These are phyloP conservation scores for Cladophialophora psammophila DNA, from an alignment of 2,329 filamentous ascomycete genomes.

Conservation along the genomic window DNA sequence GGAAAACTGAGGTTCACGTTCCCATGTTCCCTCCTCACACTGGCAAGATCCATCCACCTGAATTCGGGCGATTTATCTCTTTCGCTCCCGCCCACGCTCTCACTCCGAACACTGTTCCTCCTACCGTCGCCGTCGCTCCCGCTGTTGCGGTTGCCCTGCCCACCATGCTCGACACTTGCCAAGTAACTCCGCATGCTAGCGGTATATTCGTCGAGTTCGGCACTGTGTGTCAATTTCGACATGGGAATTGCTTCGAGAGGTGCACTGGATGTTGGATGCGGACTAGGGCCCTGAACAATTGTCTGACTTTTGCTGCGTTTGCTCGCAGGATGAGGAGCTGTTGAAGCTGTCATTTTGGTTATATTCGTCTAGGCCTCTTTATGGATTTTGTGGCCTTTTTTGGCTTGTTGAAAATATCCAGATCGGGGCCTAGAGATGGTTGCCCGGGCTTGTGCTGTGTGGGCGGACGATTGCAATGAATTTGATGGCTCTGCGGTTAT, in stretches of 20 bases:
- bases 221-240: conserved; percentile 31
- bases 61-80: conserved; percentile 38
- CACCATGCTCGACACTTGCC: conserved; percentile 27
- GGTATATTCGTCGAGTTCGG: conserved; percentile 39
- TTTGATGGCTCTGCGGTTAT: background rate
- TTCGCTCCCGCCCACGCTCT: conserved; percentile 10
- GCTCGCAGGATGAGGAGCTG: conserved; percentile 14
- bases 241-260: conserved; percentile 25
- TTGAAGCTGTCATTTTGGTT: conserved; percentile 23
- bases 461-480: background rate
- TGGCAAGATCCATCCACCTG: conserved; percentile 39
- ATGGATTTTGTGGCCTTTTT: background rate
- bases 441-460: background rate
- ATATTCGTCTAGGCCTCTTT: background rate
- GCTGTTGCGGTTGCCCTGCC: conserved; percentile 23
- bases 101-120: conserved; percentile 15
- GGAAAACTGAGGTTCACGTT: conserved; percentile 14
- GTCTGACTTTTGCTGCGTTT: conserved; percentile 24
- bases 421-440: background rate
- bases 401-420: background rate
- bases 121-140: conserved; percentile 25
- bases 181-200: conserved; percentile 40
- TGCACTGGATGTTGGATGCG: conserved; percentile 2
- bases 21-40: conserved; percentile 32
- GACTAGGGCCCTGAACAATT: background rate